Percentiles rank a stretch among this genome's conserved stretches.
Evolutionary conservation across 495 filamentous ascomycete species (phyloP).

Genomic region (Hypomontagnella monticulosa): DNA sequence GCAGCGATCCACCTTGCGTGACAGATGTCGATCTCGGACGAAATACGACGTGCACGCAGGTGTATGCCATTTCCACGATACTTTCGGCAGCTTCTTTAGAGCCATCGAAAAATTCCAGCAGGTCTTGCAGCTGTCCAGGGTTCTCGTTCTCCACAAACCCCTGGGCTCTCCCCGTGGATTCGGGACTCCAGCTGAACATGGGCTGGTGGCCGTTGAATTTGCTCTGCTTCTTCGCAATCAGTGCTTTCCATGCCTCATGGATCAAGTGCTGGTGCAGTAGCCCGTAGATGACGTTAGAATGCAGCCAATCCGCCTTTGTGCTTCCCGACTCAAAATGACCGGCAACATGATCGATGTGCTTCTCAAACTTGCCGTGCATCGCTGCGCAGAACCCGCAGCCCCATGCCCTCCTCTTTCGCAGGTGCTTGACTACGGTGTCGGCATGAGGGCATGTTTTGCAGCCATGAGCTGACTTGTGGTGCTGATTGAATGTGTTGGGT

Average conservation of each 20-base stretch:
- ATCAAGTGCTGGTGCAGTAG: constrained; percentile 61
- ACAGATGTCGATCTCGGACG: constrained; percentile 40
- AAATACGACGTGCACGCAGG: constrained; percentile 52
- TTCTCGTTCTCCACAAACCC: constrained; percentile 59
- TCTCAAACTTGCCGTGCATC: constrained; percentile 56
- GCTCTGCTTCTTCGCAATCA: constrained; percentile 51
- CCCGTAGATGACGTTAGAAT: constrained; percentile 61
- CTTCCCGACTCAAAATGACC: constrained; percentile 59
- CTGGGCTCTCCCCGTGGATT: constrained; percentile 57
- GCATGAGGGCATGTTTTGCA: constrained; percentile 61
- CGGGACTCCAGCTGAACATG: constrained; percentile 57
- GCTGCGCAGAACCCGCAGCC: constrained; percentile 62
- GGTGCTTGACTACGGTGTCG: constrained; percentile 54
- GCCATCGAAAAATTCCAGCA: constrained; percentile 60
- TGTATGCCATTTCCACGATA: constrained; percentile 54
- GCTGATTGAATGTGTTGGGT: constrained; percentile 61
- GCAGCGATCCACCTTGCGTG: constrained; percentile 12
- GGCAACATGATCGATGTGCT: constrained; percentile 62
- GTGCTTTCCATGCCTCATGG: constrained; percentile 57
- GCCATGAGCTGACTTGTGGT: constrained; percentile 61
- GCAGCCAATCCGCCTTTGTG: constrained; percentile 60
- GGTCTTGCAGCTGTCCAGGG: constrained; percentile 59
- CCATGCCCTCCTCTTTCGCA: constrained; percentile 47
- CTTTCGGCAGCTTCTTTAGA: constrained; percentile 52
- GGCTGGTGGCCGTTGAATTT: constrained; percentile 56